Percentiles rank a stretch among this genome's conserved stretches.
These are phyloP conservation scores for Calycina marina DNA, from an alignment of 2,329 filamentous ascomycete genomes.

Conservation along the genomic window DNA sequence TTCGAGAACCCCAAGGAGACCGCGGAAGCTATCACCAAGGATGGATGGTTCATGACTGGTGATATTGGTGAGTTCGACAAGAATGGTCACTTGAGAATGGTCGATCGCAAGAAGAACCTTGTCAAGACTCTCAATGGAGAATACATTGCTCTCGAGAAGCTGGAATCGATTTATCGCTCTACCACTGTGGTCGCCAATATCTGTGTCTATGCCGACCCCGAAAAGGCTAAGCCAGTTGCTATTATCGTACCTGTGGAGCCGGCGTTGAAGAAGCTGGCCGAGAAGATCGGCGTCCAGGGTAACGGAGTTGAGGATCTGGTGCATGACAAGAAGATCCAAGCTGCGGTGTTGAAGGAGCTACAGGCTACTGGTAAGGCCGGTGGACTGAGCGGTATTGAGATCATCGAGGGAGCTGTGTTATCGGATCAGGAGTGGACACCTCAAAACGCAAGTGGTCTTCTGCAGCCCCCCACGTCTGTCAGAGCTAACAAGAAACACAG, in stretches of 20 bases:
- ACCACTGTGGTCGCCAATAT: slow-evolving; percentile 69
- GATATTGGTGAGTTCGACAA: slow-evolving; percentile 84
- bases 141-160: slow-evolving; percentile 93
- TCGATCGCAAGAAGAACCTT: slow-evolving; percentile 96
- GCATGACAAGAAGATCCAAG: slow-evolving; percentile 48
- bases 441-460: slow-evolving; percentile 49
- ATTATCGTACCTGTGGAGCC: slow-evolving; percentile 60
- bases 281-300: slow-evolving; percentile 46
- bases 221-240: slow-evolving; percentile 66
- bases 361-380: slow-evolving; percentile 48
- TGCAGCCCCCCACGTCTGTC: slow-evolving; percentile 18
- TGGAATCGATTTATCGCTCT: slow-evolving; percentile 81
- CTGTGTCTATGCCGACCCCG: slow-evolving; percentile 68
- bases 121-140: slow-evolving; percentile 93
- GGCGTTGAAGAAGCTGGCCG: slow-evolving; percentile 43
- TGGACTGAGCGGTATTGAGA: slow-evolving; percentile 57
- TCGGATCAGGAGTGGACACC: slow-evolving; percentile 83
- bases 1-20: slow-evolving; percentile 81
- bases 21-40: slow-evolving; percentile 56
- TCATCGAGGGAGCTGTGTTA: slow-evolving; percentile 61
- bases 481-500: slow-evolving; percentile 29
- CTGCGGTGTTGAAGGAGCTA: slow-evolving; percentile 50
- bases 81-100: slow-evolving; percentile 68
- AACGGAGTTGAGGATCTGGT: slow-evolving; percentile 51
- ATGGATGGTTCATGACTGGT: slow-evolving; percentile 95